These are phyloP conservation scores for Globisporangium abappressorium DNA, from an alignment of 352 stramenopile genomes.

Conservation along the genomic window DNA sequence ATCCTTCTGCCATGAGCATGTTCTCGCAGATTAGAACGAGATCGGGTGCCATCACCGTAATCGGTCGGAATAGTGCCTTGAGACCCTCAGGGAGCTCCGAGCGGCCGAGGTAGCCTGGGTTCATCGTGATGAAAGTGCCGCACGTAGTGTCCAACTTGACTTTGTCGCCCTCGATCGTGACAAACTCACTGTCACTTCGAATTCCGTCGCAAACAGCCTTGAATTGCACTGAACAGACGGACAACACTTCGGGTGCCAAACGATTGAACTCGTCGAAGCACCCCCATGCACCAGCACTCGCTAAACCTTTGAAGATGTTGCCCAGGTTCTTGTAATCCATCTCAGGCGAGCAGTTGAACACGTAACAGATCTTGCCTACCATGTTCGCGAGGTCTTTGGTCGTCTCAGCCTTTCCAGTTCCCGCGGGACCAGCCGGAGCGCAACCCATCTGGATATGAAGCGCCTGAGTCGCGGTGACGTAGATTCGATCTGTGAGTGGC, in stretches of 20 bases:
- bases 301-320: slow-evolving; percentile 95
- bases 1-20: slow-evolving; percentile 96
- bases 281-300: slow-evolving; percentile 91
- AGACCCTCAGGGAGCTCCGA: slow-evolving; percentile 94
- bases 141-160: slow-evolving; percentile 88
- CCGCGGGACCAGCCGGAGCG: slow-evolving; percentile 85
- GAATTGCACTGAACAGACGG: slow-evolving; percentile 93
- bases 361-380: slow-evolving; percentile 92
- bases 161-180: slow-evolving; percentile 91
- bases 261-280: slow-evolving; percentile 97
- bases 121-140: slow-evolving; percentile 97
- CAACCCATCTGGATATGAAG: slow-evolving; percentile 96
- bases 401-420: slow-evolving; percentile 94
- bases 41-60: slow-evolving; percentile 95
- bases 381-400: slow-evolving; percentile 94
- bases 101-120: slow-evolving; percentile 92
- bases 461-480: slow-evolving; percentile 93
- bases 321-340: slow-evolving; percentile 96
- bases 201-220: slow-evolving; percentile 95
- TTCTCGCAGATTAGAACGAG: slow-evolving; percentile 97
- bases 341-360: slow-evolving; percentile 95
- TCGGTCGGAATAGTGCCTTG: slow-evolving; percentile 94
- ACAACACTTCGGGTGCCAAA: slow-evolving; percentile 90
- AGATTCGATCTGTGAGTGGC: slow-evolving; percentile 93
- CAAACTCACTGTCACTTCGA: slow-evolving; percentile 70